phyloP scores from a whole-genome alignment of 306 rosid species.

The Echinosophora koreensis region DNA sequence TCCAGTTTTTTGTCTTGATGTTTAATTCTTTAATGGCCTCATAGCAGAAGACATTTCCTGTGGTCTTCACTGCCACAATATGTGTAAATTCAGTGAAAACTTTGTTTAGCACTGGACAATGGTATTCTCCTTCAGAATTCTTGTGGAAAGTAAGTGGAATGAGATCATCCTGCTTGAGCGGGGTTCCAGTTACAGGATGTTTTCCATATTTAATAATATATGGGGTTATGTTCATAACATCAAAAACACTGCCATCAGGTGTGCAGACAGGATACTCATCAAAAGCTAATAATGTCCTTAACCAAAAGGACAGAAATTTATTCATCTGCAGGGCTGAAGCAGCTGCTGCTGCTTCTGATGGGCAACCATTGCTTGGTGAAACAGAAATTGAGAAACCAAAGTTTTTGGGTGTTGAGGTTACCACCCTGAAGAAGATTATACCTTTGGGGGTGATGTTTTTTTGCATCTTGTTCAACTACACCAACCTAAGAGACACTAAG shows the following conservation, averaged over 20 bases:
- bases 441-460: constrained; percentile 98
- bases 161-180: no score
- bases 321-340: constrained; percentile 90
- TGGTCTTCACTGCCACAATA: constrained; percentile 92
- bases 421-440: constrained; percentile 85
- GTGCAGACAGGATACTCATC: no score
- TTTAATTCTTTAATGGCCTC: constrained; percentile 97
- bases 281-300: constrained; percentile 47
- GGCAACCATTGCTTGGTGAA: constrained; percentile 56
- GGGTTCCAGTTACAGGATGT: no score
- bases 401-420: constrained; percentile 72
- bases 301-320: constrained; percentile 50
- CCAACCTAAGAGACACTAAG: constrained; percentile 91
- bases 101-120: constrained; percentile 94
- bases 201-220: no score
- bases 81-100: constrained; percentile 97
- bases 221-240: no score
- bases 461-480: constrained; percentile 92
- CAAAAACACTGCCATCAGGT: no score
- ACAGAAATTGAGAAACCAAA: constrained; percentile 60
- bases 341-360: constrained; percentile 76
- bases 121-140: constrained; percentile 84
- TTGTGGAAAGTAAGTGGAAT: no score
- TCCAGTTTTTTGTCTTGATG: constrained; percentile 95
- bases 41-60: constrained; percentile 96